Evolutionary conservation across 768 basidiomycete species (phyloP), one percentile per base, ranked within the genome.

Genomic region (Gyrodon lividus): DNA sequence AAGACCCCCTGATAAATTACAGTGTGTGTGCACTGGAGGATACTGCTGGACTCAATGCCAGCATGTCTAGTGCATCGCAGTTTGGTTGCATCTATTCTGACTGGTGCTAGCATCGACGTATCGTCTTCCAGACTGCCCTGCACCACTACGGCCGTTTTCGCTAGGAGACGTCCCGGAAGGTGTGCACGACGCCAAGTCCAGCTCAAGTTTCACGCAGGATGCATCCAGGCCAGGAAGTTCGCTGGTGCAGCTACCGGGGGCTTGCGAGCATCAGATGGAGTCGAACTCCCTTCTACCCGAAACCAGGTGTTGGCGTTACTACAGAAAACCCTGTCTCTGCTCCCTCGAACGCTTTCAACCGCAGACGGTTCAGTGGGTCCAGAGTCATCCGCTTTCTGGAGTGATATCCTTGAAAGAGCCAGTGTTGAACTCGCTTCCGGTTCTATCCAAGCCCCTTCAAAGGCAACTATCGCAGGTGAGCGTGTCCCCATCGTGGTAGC

Each of bases 401-500:
- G 74, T 34, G 62, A 71, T 8, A 53, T 82, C 23, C 57, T 63
- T 77, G 52, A 70, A 70, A 17, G 61, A 58, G 39, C 71, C 70
- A 59, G 64, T 37, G 39, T 56, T 12, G 61, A 64, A 39, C 55
- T 72, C 33, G 60, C 59, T 60, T 72, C 46, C 14, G 58, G 72
- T 53, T 54, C 77, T 4, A 66, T 58, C 28, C 61, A 68, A 8
- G 59, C 58, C 17, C 62, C 65, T 37, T 61, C 65, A 35, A 71
- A 73, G 37, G 77, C 74, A 33, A 76, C 75, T 34, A 64, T 87
- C 47, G 72, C 72, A 39, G 78, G 84, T 82, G 51, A 55, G 81
- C 65, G 10, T n/a, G 33, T 35, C 13, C 39, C 20, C 23, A 35
- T 38, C 24, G 49, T 43, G 5, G n/a, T 41, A 19, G 16, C 7